Evolutionary conservation across 2,329 filamentous ascomycete species (phyloP).

Genomic region (Chaetothyriales sp.): DNA sequence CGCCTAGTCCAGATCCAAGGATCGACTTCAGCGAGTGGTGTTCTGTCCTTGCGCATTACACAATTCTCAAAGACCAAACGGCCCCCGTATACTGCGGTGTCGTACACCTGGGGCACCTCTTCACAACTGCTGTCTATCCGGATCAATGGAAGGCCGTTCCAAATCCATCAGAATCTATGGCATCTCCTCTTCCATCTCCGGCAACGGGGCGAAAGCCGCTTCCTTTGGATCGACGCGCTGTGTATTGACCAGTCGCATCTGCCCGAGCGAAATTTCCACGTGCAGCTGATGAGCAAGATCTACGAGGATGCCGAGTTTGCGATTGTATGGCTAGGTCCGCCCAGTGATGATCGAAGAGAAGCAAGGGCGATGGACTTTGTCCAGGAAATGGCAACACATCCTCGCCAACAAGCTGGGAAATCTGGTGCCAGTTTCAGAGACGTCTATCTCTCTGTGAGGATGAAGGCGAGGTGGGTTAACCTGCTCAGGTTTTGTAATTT

Average conservation of each 20-base stretch:
- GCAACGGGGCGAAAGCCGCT: slow-evolving; percentile 9
- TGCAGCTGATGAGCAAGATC: slow-evolving; percentile 15
- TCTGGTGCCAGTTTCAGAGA: not conserved
- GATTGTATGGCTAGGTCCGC: slow-evolving; percentile 18
- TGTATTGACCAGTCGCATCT: slow-evolving; percentile 17
- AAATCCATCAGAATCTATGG: slow-evolving; percentile 12
- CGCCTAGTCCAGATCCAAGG: slow-evolving; percentile 15
- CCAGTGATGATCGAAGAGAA: slow-evolving; percentile 11
- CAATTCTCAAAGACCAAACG: slow-evolving; percentile 13
- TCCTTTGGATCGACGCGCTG: slow-evolving; percentile 15
- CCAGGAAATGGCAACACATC: slow-evolving; percentile 7
- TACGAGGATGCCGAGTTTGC: slow-evolving; percentile 10
- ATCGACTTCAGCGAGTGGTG: slow-evolving; percentile 2
- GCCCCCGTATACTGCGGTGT: slow-evolving; percentile 13
- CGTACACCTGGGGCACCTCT: slow-evolving; percentile 15
- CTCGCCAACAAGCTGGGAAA: not conserved
- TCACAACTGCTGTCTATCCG: slow-evolving; percentile 6
- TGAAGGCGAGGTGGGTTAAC: slow-evolving; percentile 5
- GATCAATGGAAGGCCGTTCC: slow-evolving; percentile 13
- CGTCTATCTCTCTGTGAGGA: slow-evolving; percentile 1
- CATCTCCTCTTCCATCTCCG: slow-evolving; percentile 12
- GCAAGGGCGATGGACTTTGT: slow-evolving; percentile 13
- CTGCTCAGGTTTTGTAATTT: slow-evolving; percentile 10
- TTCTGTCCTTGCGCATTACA: slow-evolving; percentile 13
- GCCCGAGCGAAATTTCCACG: slow-evolving; percentile 15